These are phyloP conservation scores for Lophiotrema nucula DNA, from an alignment of 495 filamentous ascomycete genomes.

Conservation along the genomic window DNA sequence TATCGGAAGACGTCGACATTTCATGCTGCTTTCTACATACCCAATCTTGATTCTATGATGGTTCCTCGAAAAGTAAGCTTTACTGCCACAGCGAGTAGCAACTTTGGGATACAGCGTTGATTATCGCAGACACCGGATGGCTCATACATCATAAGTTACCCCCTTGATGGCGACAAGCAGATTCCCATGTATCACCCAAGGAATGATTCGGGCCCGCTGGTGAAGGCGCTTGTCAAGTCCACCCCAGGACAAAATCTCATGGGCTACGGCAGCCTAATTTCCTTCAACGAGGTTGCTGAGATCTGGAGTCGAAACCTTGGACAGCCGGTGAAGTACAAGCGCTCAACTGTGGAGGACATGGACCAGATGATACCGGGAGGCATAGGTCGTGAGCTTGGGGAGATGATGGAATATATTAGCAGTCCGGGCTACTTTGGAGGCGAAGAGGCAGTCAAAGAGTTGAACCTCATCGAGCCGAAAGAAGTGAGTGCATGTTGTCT, in stretches of 20 bases:
- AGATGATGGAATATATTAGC: conserved; percentile 8
- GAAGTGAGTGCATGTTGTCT: too few relatives aligned
- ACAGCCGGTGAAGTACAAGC: neutral
- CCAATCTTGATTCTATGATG: neutral
- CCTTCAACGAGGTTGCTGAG: neutral
- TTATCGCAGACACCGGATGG: conserved; percentile 2
- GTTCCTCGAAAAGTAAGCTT: too few relatives aligned
- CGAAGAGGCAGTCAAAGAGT: conserved; percentile 1
- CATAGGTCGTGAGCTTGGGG: conserved; percentile 6
- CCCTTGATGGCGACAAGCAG: neutral
- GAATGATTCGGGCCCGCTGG: conserved; percentile 3
- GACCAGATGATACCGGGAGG: conserved; percentile 6
- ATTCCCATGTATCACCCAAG: conserved; percentile 3
- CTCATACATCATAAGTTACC: neutral
- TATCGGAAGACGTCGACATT: neutral
- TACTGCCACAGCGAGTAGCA: too few relatives aligned
- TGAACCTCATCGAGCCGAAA: conserved; percentile 1
- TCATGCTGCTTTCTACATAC: conserved; percentile 7
- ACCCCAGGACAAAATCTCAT: conserved; percentile 3
- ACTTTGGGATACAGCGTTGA: too few relatives aligned
- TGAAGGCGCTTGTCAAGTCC: conserved; percentile 5
- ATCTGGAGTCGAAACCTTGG: neutral
- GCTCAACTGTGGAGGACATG: conserved; percentile 1
- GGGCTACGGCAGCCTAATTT: neutral
- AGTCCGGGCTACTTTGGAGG: conserved; percentile 4